Evolutionary conservation across 108 stramenopile species (phyloP), one percentile per base, ranked within the genome.

Genomic region (Skeletonema tropicum): DNA sequence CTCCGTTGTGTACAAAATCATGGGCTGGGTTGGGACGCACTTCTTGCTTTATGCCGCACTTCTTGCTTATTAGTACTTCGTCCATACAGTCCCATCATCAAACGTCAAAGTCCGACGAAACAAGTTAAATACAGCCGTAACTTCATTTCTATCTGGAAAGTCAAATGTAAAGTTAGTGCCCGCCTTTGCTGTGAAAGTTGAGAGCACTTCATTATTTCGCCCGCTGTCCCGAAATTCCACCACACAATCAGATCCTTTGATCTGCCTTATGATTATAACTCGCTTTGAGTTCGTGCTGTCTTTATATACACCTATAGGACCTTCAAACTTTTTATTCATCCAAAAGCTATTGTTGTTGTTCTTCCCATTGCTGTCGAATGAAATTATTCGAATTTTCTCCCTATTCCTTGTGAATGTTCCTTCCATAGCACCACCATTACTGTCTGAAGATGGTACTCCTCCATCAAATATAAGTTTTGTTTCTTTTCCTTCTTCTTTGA

Each of bases 331-430:
- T 55, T 55, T 55, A 23, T 55, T 55, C 9, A 55, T 55, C 52
- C 23, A 23, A 25, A 55, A 55, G 8, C 7, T 45, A 15, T 45
- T 45, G 3, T n/a, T 45, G 42, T 15, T 45, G 42, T 15, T 39
- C 48, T 49, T 49, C 17, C 7, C 48, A n/a, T 49, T 39, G 38
- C n/a, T 23, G 6, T 25, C 9, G 23, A 55, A 55, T 25, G 52
- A 55, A 19, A 55, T 55, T 2, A 55, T 55, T 23, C 52, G 52
- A 55, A 55, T 55, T 23, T 55, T 55, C 2, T 55, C 23, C 21
- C 52, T 55, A 55, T 55, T 55, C 52, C 52, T 55, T 55, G 52
- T 55, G 23, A 55, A 23, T 55, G 25, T 55, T 8, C 52, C 52
- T 23, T 55, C 52, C 21, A 23, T 5, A 25, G 42, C 15, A 45